Evolutionary conservation across 2,329 filamentous ascomycete species (phyloP), one percentile per base, ranked within the genome.

Genomic region (Apiospora rasikravindrae): DNA sequence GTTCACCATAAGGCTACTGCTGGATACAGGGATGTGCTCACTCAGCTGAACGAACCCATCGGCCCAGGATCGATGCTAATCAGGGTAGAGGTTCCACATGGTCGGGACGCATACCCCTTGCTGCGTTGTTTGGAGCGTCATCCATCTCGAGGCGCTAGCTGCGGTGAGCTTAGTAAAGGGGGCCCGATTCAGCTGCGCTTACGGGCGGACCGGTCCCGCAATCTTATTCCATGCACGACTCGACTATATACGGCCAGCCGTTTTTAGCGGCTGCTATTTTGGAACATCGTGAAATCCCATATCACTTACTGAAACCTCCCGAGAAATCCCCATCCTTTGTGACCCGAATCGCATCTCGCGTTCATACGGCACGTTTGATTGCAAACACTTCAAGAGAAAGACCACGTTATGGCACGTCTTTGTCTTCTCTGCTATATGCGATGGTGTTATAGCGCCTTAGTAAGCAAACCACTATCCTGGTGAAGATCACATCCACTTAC

Each of bases 141-240:
- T 61, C 53, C 53, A 61, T 61, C 22, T n/a, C 33, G 19, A 22
- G 57, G 33, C 57, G 57, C 19, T 29, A 64, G 29, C 57, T 40
- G 10, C 33, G 29, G 57, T 40, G 57, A 40, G 57, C 57, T 64
- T 64, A 40, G 33, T 40, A 64, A 64, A 33, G 33, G 22, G 33
- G 22, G 33, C 22, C 57, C 33, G 33, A 40, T 40, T 14, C 33
- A 64, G 33, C 57, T 37, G 11, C 29, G 57, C 57, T 64, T 37
- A 29, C 57, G 22, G 57, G 57, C 57, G 57, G 57, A 64, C 57
- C 57, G 33, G 57, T 64, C 57, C 57, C 57, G 57, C 57, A 64
- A 64, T 64, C 57, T 64, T 64, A 64, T 64, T 64, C 14, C 10
- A 14, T 37, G 19, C 33, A 64, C 19, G 57, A 64, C 33, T 37